Evolutionary conservation across 106 monocot species (phyloP).

Genomic region (Xerophyta viscosa): DNA sequence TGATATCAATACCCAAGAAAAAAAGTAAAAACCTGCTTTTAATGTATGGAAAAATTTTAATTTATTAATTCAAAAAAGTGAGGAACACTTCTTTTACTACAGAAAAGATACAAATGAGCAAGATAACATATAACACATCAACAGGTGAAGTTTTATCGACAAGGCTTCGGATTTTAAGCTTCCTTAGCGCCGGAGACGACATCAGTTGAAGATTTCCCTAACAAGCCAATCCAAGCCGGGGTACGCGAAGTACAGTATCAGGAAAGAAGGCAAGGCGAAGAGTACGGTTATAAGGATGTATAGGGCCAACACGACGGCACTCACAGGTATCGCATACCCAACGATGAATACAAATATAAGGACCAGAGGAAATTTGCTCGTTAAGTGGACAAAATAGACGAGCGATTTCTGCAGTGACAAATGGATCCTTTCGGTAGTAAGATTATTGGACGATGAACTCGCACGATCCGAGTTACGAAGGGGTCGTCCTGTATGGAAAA

Average conservation of each 20-base stretch:
- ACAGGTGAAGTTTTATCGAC: too few relatives aligned
- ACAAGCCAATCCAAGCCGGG: constrained; percentile 31
- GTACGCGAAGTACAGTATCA: constrained; percentile 27
- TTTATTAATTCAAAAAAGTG: too few relatives aligned
- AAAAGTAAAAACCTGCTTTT: too few relatives aligned
- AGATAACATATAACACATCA: too few relatives aligned
- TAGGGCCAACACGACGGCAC: constrained; percentile 29
- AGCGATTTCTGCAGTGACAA: constrained; percentile 23
- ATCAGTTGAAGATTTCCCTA: constrained; percentile 17
- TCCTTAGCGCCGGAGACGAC: background rate
- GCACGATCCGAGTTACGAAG: background rate
- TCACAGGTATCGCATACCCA: constrained; percentile 39
- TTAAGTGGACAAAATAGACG: constrained; percentile 32
- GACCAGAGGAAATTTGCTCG: constrained; percentile 39
- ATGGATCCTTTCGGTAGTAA: constrained; percentile 24
- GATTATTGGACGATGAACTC: constrained; percentile 11
- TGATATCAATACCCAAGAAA: too few relatives aligned
- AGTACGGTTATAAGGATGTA: constrained; percentile 33
- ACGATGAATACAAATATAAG: constrained; percentile 42
- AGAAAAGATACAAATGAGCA: too few relatives aligned
- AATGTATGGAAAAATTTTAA: too few relatives aligned
- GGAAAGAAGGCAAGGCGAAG: constrained; percentile 36
- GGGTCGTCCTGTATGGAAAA: constrained; percentile 6
- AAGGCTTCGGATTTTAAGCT: too few relatives aligned
- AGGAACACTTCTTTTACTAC: too few relatives aligned